Evolutionary conservation across 305 asterid genomes (phyloP), one percentile per base, ranked within the genome.

Genomic region (Solanum hybrid): DNA sequence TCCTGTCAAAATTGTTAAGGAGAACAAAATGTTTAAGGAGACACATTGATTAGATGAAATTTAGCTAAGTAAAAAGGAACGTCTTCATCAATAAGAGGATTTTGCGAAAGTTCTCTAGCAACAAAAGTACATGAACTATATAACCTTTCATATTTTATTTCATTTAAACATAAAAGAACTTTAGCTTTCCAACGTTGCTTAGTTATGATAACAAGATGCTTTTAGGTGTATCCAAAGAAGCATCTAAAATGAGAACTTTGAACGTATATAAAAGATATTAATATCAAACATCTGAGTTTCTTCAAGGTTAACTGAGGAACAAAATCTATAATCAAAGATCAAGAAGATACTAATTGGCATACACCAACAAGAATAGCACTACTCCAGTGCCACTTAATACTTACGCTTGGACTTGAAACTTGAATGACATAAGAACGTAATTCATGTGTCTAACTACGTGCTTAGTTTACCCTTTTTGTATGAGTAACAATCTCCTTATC

Each of bases 1-100:
- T 97, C 99, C 99, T 97, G 95, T 78, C 40, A 51, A 84, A 82
- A 84, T 29, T 84, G 73, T 29, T 9, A 40, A 16, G 32, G 20
- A n/a, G 85, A 79, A 24, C 51, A n/a, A 79, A 79, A n/a, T 79
- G 0, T 1, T 37, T 1, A 16, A 10, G 31, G 29, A 29, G 87
- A 17, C 42, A 2, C 22, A 2, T 9, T 0, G 20, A 82, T 29
- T 82, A 46, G 10, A 82, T 5, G 20, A 40, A 81, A 40, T 81
- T 81, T 34, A 16, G 69, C 37, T 40, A 7, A 17, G 2, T 5
- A 51, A 51, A 84, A 84, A 20, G 75, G 31, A 84, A 84, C 3
- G 13, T 29, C n/a, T 81, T 42, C 72, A 27, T 81, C 38, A 42
- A 81, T 27, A 27, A 14, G 27, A 81, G 87, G 87, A 81, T 42